Conservation (phyloP, 2,329 filamentous ascomycete genomes). For the Blastomyces parvus region DNA sequence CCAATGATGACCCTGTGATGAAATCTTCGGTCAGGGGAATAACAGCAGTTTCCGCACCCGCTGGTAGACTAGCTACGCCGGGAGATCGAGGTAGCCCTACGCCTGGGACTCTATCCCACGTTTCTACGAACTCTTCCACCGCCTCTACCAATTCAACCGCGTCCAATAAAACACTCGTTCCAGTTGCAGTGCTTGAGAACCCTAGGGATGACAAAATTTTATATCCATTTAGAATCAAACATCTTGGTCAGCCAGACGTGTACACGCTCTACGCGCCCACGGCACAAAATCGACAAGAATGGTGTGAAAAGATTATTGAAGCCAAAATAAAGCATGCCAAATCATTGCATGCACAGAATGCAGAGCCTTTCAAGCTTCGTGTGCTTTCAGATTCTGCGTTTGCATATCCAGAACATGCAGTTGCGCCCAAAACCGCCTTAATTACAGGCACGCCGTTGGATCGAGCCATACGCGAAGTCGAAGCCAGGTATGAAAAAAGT, state of each 20-base stretch:
- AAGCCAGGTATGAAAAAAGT: constrained; percentile 56
- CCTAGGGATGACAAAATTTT: constrained; percentile 70
- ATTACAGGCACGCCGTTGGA: constrained; percentile 89
- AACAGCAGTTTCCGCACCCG: constrained; percentile 35
- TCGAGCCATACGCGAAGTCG: constrained; percentile 79
- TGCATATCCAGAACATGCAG: constrained; percentile 36
- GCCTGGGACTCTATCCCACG: constrained; percentile 54
- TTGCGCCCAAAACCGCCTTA: constrained; percentile 58
- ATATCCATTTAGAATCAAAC: constrained; percentile 92
- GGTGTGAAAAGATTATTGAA: constrained; percentile 88
- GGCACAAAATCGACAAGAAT: constrained; percentile 66
- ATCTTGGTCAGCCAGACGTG: constrained; percentile 65
- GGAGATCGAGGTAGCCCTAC: constrained; percentile 38
- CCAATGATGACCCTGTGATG: constrained; percentile 81
- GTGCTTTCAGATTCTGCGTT: constrained; percentile 92
- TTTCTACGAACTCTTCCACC: constrained; percentile 57
- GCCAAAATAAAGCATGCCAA: constrained; percentile 91
- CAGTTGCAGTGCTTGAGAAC: constrained; percentile 42
- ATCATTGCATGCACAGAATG: constrained; percentile 80
- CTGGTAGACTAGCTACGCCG: constrained; percentile 35
- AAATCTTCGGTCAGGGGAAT: constrained; percentile 68
- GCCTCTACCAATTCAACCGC: constrained; percentile 37
- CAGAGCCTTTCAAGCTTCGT: constrained; percentile 84
- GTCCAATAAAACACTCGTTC: constrained; percentile 38
- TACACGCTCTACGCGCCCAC: constrained; percentile 83